Evolutionary conservation across 805 yeast species (phyloP).

Genomic region (Novakomyces olei): DNA sequence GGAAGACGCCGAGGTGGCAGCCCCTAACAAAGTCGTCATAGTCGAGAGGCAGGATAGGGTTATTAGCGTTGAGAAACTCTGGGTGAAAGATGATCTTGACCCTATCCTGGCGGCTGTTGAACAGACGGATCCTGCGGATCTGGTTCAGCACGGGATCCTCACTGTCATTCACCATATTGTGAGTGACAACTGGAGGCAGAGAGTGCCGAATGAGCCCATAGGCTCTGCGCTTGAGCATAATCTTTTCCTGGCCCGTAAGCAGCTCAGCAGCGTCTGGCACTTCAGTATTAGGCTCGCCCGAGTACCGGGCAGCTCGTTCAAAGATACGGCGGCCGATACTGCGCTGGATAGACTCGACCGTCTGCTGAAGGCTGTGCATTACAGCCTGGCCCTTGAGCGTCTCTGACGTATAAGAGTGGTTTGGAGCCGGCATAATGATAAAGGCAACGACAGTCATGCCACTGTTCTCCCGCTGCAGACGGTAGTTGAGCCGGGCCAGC

Average conservation of each 20-base stretch:
- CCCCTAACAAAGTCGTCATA: slow-evolving; percentile 97
- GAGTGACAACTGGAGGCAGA: slow-evolving; percentile 89
- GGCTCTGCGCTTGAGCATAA: slow-evolving; percentile 72
- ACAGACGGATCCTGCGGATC: slow-evolving; percentile 73
- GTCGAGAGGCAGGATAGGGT: slow-evolving; percentile 80
- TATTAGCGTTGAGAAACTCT: slow-evolving; percentile 81
- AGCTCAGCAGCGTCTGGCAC: slow-evolving; percentile 37
- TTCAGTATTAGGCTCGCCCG: slow-evolving; percentile 25
- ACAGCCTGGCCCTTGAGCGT: slow-evolving; percentile 93
- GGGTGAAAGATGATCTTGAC: slow-evolving; percentile 96
- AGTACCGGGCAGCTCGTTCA: slow-evolving; percentile 64
- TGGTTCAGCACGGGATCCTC: slow-evolving; percentile 80
- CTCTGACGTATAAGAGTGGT: slow-evolving; percentile 85
- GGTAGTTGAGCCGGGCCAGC: slow-evolving; percentile 74
- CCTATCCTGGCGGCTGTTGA: slow-evolving; percentile 72
- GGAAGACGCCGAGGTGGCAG: slow-evolving; percentile 94
- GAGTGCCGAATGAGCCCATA: slow-evolving; percentile 76
- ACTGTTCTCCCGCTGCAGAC: slow-evolving; percentile 57
- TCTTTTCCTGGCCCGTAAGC: slow-evolving; percentile 69
- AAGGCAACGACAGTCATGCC: slow-evolving; percentile 89
- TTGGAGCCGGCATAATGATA: slow-evolving; percentile 92
- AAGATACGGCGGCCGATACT: slow-evolving; percentile 70
- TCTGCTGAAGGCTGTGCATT: slow-evolving; percentile 67
- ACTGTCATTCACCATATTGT: slow-evolving; percentile 84
- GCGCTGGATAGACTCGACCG: slow-evolving; percentile 71